These are phyloP conservation scores for Suillus luteus DNA, from an alignment of 768 basidiomycete species.

Conservation along the genomic window DNA sequence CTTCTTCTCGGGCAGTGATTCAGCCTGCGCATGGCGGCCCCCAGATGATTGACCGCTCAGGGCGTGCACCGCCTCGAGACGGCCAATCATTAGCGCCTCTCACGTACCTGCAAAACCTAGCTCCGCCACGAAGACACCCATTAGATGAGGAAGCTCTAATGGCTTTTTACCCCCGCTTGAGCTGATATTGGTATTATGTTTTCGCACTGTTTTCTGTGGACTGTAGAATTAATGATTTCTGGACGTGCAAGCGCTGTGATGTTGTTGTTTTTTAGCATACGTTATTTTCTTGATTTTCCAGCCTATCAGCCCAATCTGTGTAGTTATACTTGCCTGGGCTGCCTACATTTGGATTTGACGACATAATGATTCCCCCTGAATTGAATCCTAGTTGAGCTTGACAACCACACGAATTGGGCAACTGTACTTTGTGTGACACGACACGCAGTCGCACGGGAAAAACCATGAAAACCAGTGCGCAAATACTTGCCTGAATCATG, in stretches of 20 bases:
- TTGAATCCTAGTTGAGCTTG: not conserved
- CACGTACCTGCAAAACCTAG: conserved; percentile 58
- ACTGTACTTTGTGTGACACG: conserved; percentile 1
- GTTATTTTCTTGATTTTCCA: conserved; percentile 3
- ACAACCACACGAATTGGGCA: not conserved
- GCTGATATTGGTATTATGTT: conserved; percentile 26
- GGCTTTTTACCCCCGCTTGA: conserved; percentile 45
- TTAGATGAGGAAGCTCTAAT: conserved; percentile 72
- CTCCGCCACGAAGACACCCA: conserved; percentile 66
- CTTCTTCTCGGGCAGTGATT: conserved; percentile 22
- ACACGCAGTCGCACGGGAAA: not conserved
- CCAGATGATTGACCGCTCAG: conserved; percentile 7
- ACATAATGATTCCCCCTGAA: conserved; percentile 2
- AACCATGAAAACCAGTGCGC: not conserved
- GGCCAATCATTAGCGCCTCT: conserved; percentile 56
- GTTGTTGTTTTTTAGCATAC: conserved; percentile 6
- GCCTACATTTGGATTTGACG: not conserved
- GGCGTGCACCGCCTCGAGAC: conserved; percentile 19
- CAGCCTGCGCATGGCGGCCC: conserved; percentile 9
- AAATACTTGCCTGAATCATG: not conserved
- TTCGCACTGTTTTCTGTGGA: conserved; percentile 10
- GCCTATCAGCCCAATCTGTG: conserved; percentile 4
- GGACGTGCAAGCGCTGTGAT: conserved; percentile 1
- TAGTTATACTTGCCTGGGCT: not conserved
- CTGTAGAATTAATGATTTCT: conserved; percentile 9